A percentile compares a stretch with the other conserved stretches of the same genome.
Conservation (phyloP, 2,329 filamentous ascomycete genomes). For the Penicillium hesseltinei region DNA sequence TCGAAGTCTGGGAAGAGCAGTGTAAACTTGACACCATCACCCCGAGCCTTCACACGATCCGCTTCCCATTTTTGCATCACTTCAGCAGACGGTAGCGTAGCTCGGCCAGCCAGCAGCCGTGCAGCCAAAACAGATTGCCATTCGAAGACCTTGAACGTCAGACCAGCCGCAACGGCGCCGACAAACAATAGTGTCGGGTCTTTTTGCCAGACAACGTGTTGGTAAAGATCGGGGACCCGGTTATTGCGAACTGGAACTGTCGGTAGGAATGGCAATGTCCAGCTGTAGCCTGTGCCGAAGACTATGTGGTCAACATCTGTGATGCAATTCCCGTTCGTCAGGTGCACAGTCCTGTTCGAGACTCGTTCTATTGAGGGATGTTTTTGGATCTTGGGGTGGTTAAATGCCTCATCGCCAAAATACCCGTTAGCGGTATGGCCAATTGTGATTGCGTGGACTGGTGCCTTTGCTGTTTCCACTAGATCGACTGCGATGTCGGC, state of each 20-base stretch:
- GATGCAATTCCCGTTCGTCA: background rate
- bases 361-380: background rate
- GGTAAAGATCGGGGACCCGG: background rate
- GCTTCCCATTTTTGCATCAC: background rate
- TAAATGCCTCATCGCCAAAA: background rate
- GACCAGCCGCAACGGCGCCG: background rate
- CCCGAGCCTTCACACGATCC: background rate
- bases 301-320: background rate
- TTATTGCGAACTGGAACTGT: background rate
- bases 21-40: background rate
- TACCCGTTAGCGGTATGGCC: background rate
- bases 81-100: background rate
- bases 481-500: background rate
- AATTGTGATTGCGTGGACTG: background rate
- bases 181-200: background rate
- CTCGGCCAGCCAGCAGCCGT: background rate
- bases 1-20: background rate
- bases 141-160: slow-evolving; percentile 1
- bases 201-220: slow-evolving; percentile 1
- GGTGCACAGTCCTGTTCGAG: background rate
- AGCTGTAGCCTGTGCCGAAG: slow-evolving; percentile 1
- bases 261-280: background rate
- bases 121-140: background rate
- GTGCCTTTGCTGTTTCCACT: background rate
- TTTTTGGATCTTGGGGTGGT: background rate